These are phyloP conservation scores for Penicillium concentricum DNA, from an alignment of 2,329 filamentous ascomycete genomes.

Conservation along the genomic window DNA sequence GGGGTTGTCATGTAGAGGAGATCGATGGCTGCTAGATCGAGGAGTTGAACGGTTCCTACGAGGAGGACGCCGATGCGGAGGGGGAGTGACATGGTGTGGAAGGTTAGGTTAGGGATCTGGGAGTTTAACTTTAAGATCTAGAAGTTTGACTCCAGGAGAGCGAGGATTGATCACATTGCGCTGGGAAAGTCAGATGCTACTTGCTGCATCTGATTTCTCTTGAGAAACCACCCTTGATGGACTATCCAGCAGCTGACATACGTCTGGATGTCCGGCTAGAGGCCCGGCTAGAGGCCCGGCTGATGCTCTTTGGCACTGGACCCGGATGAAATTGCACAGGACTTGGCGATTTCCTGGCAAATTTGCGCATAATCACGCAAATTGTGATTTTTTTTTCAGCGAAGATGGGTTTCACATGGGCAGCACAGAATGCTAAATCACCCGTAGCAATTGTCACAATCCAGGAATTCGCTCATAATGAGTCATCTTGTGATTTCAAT, in stretches of 20 bases:
- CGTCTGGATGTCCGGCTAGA: background rate
- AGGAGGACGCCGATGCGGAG: constrained; percentile 38
- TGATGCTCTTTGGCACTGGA: background rate
- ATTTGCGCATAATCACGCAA: background rate
- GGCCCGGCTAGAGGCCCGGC: background rate
- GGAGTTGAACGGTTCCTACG: constrained; percentile 36
- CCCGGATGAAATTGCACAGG: background rate
- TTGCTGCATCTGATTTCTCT: background rate
- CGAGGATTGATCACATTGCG: background rate
- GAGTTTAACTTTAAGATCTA: background rate
- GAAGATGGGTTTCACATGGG: background rate
- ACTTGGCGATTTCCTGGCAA: background rate
- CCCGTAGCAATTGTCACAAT: background rate
- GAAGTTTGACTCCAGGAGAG: background rate
- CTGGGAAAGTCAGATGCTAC: background rate
- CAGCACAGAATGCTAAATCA: background rate
- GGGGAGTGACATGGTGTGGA: constrained; percentile 7
- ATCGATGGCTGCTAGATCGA: constrained; percentile 41
- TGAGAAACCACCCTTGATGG: background rate
- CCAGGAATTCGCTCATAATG: background rate
- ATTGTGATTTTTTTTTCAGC: too few species aligned
- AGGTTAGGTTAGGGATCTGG: background rate
- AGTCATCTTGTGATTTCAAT: background rate
- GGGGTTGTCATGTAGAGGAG: constrained; percentile 39
- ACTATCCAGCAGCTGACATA: background rate